A percentile compares a stretch with the other conserved stretches of the same genome.
Evolutionary conservation across 805 yeast species (phyloP).

Genomic region (Suhomyces kilbournensis): DNA sequence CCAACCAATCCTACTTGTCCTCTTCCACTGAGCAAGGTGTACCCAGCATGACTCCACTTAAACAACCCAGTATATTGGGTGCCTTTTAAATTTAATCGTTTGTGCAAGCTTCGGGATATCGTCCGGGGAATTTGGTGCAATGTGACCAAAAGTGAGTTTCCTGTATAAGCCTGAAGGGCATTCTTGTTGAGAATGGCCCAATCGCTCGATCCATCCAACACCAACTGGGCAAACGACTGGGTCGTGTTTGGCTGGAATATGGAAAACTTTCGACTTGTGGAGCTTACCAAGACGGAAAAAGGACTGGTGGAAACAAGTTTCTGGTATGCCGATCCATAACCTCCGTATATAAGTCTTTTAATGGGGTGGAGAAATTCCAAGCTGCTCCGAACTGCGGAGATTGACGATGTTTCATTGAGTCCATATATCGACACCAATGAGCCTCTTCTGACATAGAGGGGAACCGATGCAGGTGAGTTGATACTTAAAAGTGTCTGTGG

Average conservation of each 20-base stretch:
- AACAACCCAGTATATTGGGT: constrained; percentile 41
- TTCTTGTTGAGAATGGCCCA: constrained; percentile 55
- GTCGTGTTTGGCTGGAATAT: constrained; percentile 15
- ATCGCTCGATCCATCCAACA: constrained; percentile 57
- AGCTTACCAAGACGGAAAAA: constrained; percentile 41
- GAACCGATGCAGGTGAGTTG: constrained; percentile 58
- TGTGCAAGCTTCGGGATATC: constrained; percentile 33
- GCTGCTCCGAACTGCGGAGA: constrained; percentile 18
- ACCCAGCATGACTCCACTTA: constrained; percentile 38
- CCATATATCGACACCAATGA: constrained; percentile 50
- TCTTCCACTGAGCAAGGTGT: constrained; percentile 51
- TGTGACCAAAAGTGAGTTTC: constrained; percentile 46
- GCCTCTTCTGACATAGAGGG: constrained; percentile 47
- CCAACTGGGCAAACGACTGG: constrained; percentile 43
- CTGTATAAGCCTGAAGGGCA: constrained; percentile 51
- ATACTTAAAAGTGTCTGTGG: constrained; percentile 49
- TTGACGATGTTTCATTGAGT: constrained; percentile 12
- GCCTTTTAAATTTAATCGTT: constrained; percentile 16
- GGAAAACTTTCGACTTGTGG: constrained; percentile 22
- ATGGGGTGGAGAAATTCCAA: constrained; percentile 36
- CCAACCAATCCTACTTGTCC: constrained; percentile 57
- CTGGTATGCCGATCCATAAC: constrained; percentile 45
- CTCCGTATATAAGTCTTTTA: constrained; percentile 44
- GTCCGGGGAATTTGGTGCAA: constrained; percentile 38
- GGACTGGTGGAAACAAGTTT: constrained; percentile 48